Evolutionary conservation across 2,329 filamentous ascomycete species (phyloP).

Genomic region (Colletotrichum sp.): DNA sequence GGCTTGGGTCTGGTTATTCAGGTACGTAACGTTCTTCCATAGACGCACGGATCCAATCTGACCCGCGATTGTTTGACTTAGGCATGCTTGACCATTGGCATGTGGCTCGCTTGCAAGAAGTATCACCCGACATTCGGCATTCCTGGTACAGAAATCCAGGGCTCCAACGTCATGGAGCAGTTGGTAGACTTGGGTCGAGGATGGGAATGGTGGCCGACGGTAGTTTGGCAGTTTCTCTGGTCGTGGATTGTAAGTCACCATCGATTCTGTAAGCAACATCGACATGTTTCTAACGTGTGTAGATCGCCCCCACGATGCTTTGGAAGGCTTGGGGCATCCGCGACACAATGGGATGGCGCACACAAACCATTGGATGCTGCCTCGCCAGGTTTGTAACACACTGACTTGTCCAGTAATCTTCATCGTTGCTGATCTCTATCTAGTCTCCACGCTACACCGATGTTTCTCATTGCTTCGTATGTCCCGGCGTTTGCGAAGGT

Average conservation of each 20-base stretch:
- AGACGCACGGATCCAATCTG: neutral
- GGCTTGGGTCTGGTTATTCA: constrained; percentile 53
- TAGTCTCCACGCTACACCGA: constrained; percentile 58
- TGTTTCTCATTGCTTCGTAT: constrained; percentile 59
- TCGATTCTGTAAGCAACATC: neutral
- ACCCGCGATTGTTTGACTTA: constrained; percentile 27
- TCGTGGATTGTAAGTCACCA: constrained; percentile 46
- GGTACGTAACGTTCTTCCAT: constrained; percentile 35
- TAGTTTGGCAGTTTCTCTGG: constrained; percentile 61
- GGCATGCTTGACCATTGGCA: constrained; percentile 56
- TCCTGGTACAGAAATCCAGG: constrained; percentile 37
- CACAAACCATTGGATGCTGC: constrained; percentile 53
- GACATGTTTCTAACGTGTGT: neutral
- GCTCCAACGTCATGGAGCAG: constrained; percentile 41
- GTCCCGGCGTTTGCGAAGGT: constrained; percentile 41
- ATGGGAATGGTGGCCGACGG: constrained; percentile 65
- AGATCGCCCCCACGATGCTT: constrained; percentile 55
- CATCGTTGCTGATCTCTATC: neutral
- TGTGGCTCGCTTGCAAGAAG: constrained; percentile 62
- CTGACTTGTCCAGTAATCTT: neutral
- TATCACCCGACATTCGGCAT: constrained; percentile 60
- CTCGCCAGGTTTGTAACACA: constrained; percentile 30
- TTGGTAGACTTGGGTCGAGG: constrained; percentile 49
- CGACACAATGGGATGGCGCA: constrained; percentile 62
- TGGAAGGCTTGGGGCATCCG: constrained; percentile 57